Base-by-base conservation (phyloP, 495 filamentous ascomycete genomes). In the Cudoniella acicularis region DNA sequence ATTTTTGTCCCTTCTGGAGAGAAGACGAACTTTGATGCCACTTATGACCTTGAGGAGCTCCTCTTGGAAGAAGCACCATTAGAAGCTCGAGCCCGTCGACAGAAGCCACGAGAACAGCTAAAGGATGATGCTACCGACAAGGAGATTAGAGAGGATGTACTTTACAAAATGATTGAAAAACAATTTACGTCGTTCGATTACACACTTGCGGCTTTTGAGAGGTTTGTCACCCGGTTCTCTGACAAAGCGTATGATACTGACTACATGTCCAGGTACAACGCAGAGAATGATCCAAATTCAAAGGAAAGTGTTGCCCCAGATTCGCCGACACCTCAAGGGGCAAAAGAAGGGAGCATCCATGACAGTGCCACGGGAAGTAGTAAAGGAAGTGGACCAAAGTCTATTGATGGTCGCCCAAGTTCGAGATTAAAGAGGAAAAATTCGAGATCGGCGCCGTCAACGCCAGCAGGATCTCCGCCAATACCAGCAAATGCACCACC, bases 21-120 rank as follows among this genome's bases (percentile, higher is more conserved):
- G 51, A 98, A 98, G 80, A 96, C 95, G 4, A 98, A 98, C 71
- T 98, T 98, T 61, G 94, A 98, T 73, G 94, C 94, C 3, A 98
- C 94, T 1, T 98, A 98, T 68, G 94, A 98, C 73, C 72, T 98
- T 54, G 94, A 98, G 69, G 94, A 98, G 70, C 73, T 98, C 24
- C 73, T 98, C 21, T 73, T 98, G 49, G 95, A 98, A 73, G 94
- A 98, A 70, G 95, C 94, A 23, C 94, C 94, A 11, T 75, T 98
- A 3, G 94, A 98, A 72, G 94, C 95, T 27, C 78, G 94, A 61
- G 90, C 94, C 43, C 84, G 94, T 60, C 81, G 92, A 64, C 94
- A 98, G 71, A 96, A 96, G 70, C 94, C 94, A 0, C 82, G 94
- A 53, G 92, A 95, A 58, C 84, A 87, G 69, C 74, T 98, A 61